Evolutionary conservation across 805 yeast species (phyloP).

Genomic region (Candida gorgasii): DNA sequence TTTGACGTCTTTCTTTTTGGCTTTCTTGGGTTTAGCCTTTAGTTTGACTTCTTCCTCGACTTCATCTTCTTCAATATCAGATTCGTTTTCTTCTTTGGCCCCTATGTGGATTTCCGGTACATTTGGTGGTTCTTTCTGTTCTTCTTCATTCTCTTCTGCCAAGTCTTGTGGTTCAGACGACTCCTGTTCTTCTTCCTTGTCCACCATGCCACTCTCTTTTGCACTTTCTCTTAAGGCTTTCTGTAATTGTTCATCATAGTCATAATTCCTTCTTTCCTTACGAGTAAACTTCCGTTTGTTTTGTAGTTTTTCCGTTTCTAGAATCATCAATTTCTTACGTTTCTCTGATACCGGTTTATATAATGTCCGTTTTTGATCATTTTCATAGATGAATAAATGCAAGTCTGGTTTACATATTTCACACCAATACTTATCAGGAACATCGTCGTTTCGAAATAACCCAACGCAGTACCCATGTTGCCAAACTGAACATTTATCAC

Average conservation of each 20-base stretch:
- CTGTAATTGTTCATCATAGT: constrained; percentile 44
- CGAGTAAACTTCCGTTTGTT: constrained; percentile 20
- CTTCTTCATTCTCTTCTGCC: background rate
- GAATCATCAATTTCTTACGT: constrained; percentile 33
- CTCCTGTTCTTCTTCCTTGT: background rate
- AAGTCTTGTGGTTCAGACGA: background rate
- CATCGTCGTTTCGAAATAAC: constrained; percentile 65
- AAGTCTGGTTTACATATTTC: constrained; percentile 86
- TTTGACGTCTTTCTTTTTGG: constrained; percentile 17
- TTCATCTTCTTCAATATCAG: constrained; percentile 17
- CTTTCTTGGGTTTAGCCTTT: constrained; percentile 16
- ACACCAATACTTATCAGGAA: constrained; percentile 95
- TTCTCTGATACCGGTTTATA: constrained; percentile 44
- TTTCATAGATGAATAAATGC: constrained; percentile 53
- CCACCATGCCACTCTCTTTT: constrained; percentile 2
- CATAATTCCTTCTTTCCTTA: constrained; percentile 35
- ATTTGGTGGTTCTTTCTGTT: constrained; percentile 10
- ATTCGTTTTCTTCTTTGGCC: constrained; percentile 14
- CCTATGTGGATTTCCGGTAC: background rate
- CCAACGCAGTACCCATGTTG: constrained; percentile 98
- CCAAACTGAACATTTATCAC: constrained; percentile 94
- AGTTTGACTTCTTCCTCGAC: constrained; percentile 15
- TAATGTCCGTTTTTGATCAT: constrained; percentile 30
- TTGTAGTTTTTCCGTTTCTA: constrained; percentile 18
- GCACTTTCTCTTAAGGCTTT: constrained; percentile 60